Evolutionary conservation across 176 grass and related monocot species (phyloP).

Genomic region (Carex scoparia): DNA sequence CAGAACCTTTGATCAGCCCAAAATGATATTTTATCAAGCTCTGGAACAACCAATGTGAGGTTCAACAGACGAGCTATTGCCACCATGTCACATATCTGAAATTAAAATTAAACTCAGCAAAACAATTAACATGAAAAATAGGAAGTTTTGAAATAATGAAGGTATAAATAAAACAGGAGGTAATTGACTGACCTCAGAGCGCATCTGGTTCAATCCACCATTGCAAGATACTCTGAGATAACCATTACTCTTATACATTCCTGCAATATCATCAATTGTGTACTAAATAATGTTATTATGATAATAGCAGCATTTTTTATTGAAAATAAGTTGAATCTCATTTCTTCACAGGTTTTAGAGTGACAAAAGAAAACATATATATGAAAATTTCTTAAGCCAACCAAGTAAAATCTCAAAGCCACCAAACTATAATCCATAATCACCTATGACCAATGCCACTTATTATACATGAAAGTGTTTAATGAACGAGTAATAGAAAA

Average conservation of each 20-base stretch:
- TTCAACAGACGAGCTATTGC: constrained; percentile 70
- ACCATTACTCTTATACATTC: constrained; percentile 80
- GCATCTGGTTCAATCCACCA: constrained; percentile 98
- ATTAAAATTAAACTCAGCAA: constrained; percentile 24
- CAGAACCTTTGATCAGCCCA: constrained; percentile 89
- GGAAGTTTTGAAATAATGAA: not conserved
- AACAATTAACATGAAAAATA: not conserved
- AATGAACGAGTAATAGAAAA: not conserved
- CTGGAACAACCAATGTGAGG: constrained; percentile 80
- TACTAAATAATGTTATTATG: constrained; percentile 1
- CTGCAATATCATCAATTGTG: constrained; percentile 32
- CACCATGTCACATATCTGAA: constrained; percentile 98
- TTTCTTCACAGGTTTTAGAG: not conserved
- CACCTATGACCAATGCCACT: not conserved
- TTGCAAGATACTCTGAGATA: constrained; percentile 95
- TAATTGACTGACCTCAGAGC: constrained; percentile 55
- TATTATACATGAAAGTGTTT: not conserved
- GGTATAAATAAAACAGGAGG: not conserved
- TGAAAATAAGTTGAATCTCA: not conserved
- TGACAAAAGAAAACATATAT: not conserved
- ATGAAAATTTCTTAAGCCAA: not conserved
- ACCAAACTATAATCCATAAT: not conserved
- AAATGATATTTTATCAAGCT: constrained; percentile 92
- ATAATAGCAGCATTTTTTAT: not conserved
- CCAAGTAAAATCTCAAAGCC: not conserved